Conservation (phyloP, 139 green algal genomes). For the Astrephomene gubernaculifera region DNA sequence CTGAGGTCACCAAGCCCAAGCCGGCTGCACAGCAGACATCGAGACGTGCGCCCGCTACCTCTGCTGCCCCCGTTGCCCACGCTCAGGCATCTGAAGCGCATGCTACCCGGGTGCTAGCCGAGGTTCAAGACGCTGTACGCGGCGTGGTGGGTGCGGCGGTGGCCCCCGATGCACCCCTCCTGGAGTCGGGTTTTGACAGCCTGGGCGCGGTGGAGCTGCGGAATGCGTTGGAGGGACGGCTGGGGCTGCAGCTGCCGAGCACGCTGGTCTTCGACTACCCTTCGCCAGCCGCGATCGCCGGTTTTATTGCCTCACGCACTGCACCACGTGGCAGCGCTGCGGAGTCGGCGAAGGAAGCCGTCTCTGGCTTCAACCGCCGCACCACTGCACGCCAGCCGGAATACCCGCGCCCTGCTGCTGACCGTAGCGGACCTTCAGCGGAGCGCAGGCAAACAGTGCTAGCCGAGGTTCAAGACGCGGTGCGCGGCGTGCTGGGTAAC, state of each 20-base stretch:
- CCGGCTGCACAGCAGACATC: no score
- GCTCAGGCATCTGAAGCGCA: no score
- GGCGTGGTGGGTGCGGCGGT: conserved; percentile 55
- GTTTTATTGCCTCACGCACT: not conserved
- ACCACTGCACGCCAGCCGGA: no score
- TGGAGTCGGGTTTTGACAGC: conserved; percentile 74
- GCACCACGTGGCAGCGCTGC: no score
- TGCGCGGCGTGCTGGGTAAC: no score
- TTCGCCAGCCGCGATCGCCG: conserved; percentile 48
- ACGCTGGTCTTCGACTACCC: conserved; percentile 88
- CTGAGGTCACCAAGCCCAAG: not conserved
- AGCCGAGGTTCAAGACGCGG: no score
- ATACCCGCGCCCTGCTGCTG: no score
- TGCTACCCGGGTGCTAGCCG: not conserved
- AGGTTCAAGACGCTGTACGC: conserved; percentile 25
- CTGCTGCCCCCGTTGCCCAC: not conserved
- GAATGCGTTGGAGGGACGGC: conserved; percentile 63
- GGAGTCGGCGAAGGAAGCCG: no score
- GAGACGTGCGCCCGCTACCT: not conserved
- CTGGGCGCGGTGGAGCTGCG: conserved; percentile 75
- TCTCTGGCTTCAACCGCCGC: no score
- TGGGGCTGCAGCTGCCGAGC: conserved; percentile 70
- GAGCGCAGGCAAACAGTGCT: no score
- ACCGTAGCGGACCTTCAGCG: no score
- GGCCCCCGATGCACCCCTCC: conserved; percentile 62